Base-by-base conservation (phyloP, 1,284 basidiomycete genomes). In the Rugosomyces carneus region DNA sequence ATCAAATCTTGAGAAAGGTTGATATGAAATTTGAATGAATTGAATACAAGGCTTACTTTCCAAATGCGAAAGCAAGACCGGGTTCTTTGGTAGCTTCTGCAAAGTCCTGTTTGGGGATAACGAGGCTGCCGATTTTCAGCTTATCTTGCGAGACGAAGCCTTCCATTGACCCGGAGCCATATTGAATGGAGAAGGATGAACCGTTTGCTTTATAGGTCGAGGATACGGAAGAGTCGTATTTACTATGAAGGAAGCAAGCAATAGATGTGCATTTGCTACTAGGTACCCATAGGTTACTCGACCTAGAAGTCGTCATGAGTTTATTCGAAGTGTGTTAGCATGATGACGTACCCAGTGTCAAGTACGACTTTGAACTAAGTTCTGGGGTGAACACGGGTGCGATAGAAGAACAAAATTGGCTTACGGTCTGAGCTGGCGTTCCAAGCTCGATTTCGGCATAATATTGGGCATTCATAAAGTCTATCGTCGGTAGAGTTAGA, bases 381-480 rank as follows among this genome's bases (percentile, higher is more conserved):
- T n/a, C 18, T 39, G 11, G 36, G 29, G 2, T 29, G 23, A 40
- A 20, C 27, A 46, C 40, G 52, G 41, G 41, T 47, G 42, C 40
- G 48, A 39, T 37, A 45, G 40, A 32, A 10, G n/a, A 38, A 21
- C 11, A 40, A 29, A 37, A 37, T 35, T 15, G 20, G 31, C 73
- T 56, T 59, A 84, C 82, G 34, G 63, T 71, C 68, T 95, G 92
- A 41, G 89, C 75, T 10, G 92, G 92, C 2, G 73, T 76, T 11
- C 92, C 95, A 45, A 99, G 65, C 8, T 72, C 67, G 54, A 99
- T 95, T 56, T 94, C 89, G 29, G 93, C 80, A 65, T 81, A 99
- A 72, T 99, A 98, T 68, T 99, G 95, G 21, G 95, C 94, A 63
- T 98, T 98, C 81, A 96, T 83, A 72, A 93, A 99, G 75, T 99